These are phyloP conservation scores for Hordeum marinum DNA, from an alignment of 176 grass and related monocot genomes.

Conservation along the genomic window DNA sequence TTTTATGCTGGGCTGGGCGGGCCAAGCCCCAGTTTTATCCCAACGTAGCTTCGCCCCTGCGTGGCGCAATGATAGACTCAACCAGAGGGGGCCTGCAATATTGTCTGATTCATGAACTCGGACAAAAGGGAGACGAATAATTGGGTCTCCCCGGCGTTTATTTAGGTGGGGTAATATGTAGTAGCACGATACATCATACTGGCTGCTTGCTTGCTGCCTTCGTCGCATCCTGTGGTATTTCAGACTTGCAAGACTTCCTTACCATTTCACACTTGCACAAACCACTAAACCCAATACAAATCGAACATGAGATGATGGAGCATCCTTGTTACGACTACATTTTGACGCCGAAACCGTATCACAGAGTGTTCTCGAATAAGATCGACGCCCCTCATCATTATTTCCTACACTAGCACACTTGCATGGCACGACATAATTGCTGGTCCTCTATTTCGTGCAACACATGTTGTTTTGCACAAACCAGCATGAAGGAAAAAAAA, in stretches of 20 bases:
- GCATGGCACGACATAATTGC: neutral
- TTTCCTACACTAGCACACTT: neutral
- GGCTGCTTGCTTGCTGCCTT: neutral
- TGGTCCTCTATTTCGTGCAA: conserved; percentile 12
- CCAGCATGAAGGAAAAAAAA: neutral
- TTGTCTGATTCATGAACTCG: conserved; percentile 1
- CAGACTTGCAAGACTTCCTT: neutral
- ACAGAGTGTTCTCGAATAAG: neutral
- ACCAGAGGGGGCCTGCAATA: neutral
- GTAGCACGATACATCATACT: neutral
- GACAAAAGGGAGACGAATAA: conserved; percentile 7
- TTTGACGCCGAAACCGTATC: neutral
- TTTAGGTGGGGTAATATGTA: conserved; percentile 1
- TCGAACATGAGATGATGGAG: too few relatives aligned
- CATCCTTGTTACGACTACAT: too few relatives aligned
- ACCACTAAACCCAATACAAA: neutral
- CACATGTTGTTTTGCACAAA: conserved; percentile 16
- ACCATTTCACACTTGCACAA: neutral
- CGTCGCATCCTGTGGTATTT: neutral
- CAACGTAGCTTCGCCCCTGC: too few relatives aligned
- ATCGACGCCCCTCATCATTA: neutral
- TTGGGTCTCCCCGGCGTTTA: neutral
- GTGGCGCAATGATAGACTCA: neutral
- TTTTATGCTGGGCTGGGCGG: too few relatives aligned
- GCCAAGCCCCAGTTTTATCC: too few relatives aligned